Percentiles rank a stretch among this genome's conserved stretches.
phyloP scores from a whole-genome alignment of 441 rosid species.

The Adansonia madagascariensis region DNA sequence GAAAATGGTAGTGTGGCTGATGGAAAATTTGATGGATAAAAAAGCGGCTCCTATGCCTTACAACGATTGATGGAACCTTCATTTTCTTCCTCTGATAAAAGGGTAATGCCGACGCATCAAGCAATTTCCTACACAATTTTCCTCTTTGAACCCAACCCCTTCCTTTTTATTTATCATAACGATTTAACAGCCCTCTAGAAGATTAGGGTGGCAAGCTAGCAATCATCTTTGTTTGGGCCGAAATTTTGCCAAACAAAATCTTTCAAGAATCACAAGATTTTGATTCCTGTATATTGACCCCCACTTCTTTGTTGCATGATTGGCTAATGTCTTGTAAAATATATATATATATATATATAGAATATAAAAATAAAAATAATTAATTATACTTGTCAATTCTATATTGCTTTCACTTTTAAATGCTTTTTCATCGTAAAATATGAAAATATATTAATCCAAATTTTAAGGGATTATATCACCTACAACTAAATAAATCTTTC shows the following conservation, averaged over 20 bases:
- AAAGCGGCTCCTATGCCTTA: neutral
- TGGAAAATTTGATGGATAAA: slow-evolving; percentile 11
- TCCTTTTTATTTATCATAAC: neutral
- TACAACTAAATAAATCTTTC: no score
- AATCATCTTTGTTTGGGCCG: slow-evolving; percentile 1
- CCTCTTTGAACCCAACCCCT: no score
- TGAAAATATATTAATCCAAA: no score
- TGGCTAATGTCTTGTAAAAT: neutral
- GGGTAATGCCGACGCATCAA: slow-evolving; percentile 15
- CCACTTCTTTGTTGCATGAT: neutral
- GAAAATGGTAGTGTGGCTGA: neutral
- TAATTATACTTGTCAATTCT: neutral
- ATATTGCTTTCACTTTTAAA: no score
- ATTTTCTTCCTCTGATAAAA: neutral
- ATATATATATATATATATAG: no score
- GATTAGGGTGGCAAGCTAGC: neutral
- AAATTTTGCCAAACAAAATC: neutral
- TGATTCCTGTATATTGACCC: neutral
- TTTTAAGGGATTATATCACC: no score
- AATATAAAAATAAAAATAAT: no score
- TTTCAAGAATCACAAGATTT: neutral
- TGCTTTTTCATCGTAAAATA: no score
- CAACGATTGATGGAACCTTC: no score
- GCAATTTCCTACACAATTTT: neutral
- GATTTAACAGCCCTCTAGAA: neutral